Evolutionary conservation across 1,139 yeast genomes (phyloP), one percentile per base, ranked within the genome.

Genomic region (Geotrichum carabidarum): DNA sequence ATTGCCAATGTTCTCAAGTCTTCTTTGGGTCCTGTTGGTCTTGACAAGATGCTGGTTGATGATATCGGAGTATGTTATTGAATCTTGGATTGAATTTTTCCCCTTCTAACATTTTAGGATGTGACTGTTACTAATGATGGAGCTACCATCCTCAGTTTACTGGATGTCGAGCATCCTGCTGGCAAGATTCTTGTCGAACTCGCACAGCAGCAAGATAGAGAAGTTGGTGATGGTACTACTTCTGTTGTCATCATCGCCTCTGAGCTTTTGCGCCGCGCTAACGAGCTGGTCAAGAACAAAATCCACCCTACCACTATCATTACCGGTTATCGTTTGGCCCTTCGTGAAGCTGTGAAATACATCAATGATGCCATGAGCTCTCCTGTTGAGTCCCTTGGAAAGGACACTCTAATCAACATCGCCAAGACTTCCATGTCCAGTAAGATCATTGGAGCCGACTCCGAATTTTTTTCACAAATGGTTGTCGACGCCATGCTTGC

Each of bases 71-170:
- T 60, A 60, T 15, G 62, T 55, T 14, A 9, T 31, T 38, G 3
- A 22, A 5, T 3, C 18, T 6, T 17, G 8, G 2, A 18, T 6
- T n/a, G 12, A 22, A 12, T 35, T 31, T 17, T 22, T 31, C 18
- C n/a, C 22, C 45, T 18, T 44, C 42, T 45, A 46, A 44, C 44
- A 2, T 15, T 22, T 2, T 48, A 60, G 62, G 99, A 94, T 73
- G 98, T 94, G 50, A 91, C 97, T 6, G 98, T 94, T 54, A 94
- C 99, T 53, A 94, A 94, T 69, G 99, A 94, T 71, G 99, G 99
- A 60, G 99, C 99, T 55, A 94, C 99, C 8, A 94, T 94, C 62
- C 77, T 94, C 61, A 80, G 93, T 9, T 74, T 94, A 58, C 78
- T 94, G 61, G 99, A 94, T 69, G 98, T 94, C 53, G 97, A 94